These are phyloP conservation scores for Acacia melanoxylon DNA, from an alignment of 306 rosid genomes.

Conservation along the genomic window DNA sequence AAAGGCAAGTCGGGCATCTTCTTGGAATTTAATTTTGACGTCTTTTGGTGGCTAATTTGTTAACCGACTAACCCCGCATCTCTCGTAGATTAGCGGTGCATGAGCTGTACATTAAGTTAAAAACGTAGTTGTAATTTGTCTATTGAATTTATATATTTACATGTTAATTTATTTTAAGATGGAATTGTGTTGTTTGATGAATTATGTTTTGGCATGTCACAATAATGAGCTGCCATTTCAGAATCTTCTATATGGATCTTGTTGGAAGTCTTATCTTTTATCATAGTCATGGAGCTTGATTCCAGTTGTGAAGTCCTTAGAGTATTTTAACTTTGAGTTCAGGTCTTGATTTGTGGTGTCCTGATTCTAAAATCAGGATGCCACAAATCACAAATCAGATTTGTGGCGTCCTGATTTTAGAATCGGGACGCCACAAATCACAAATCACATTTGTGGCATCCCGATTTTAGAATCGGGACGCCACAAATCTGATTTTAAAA, in stretches of 20 bases:
- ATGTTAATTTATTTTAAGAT: not conserved
- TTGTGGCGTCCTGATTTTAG: no score
- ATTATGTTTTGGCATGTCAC: not conserved
- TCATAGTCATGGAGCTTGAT: not conserved
- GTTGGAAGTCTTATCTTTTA: not conserved
- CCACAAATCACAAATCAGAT: no score
- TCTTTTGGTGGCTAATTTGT: not conserved
- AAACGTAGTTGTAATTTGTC: not conserved
- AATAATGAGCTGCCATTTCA: not conserved
- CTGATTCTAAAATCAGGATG: no score
- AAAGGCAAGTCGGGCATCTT: no score
- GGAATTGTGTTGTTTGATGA: not conserved
- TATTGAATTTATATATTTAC: not conserved
- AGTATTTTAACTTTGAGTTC: no score
- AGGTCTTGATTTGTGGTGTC: no score
- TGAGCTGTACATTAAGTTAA: not conserved
- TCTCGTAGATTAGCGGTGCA: not conserved
- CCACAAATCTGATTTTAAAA: no score
- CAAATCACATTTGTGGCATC: no score
- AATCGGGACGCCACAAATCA: no score
- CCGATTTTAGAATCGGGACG: no score
- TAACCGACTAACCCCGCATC: not conserved
- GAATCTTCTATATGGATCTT: not conserved
- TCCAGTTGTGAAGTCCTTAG: not conserved
- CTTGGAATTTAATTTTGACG: no score